These are phyloP conservation scores for Nicotiana paniculata DNA, from an alignment of 257 asterid genomes.

Conservation along the genomic window DNA sequence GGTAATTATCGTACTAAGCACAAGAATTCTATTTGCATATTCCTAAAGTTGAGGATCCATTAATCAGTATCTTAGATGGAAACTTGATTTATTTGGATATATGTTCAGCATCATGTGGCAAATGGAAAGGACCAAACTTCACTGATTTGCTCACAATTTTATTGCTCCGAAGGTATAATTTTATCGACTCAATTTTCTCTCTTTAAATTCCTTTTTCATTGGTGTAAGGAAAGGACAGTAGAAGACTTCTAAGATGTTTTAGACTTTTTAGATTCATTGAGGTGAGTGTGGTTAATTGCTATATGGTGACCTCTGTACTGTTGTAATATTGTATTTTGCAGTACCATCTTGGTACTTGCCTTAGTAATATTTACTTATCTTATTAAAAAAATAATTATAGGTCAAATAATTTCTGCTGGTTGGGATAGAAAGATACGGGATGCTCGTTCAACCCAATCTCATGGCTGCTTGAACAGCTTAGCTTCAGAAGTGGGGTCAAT, in stretches of 20 bases:
- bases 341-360: no score
- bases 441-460: constrained; percentile 38
- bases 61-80: background rate
- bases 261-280: no score
- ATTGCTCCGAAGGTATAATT: background rate
- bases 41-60: background rate
- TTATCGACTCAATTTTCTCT: background rate
- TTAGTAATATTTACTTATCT: no score
- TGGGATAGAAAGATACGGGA: constrained; percentile 94
- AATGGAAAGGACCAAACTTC: background rate
- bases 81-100: background rate
- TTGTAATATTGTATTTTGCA: no score
- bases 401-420: constrained; percentile 57
- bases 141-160: background rate
- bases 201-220: background rate
- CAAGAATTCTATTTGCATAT: background rate
- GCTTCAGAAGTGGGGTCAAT: constrained; percentile 58
- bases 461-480: constrained; percentile 39
- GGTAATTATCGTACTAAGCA: background rate
- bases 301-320: no score
- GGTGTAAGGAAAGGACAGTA: no score
- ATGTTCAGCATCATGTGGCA: background rate
- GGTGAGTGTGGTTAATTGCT: no score
- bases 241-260: no score
- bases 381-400: constrained; percentile 21